Percentiles rank a stretch among this genome's conserved stretches.
phyloP scores from a whole-genome alignment of 352 stramenopile species.

The Phytopythium mirpurense region DNA sequence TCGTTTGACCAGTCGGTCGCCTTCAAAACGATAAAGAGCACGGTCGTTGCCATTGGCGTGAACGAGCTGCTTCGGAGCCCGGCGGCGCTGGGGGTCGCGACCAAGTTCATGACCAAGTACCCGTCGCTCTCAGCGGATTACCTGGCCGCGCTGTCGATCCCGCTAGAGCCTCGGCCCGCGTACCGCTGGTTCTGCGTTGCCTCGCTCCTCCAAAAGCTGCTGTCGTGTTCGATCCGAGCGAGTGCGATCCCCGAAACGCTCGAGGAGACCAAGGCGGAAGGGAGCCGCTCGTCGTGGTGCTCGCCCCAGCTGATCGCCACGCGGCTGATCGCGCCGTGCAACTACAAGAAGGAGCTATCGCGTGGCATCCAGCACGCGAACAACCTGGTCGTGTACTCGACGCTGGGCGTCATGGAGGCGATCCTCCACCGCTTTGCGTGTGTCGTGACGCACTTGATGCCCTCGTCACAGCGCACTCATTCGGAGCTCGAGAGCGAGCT shows the following conservation, averaged over 20 bases:
- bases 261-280: not conserved
- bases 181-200: slow-evolving; percentile 79
- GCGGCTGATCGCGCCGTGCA: slow-evolving; percentile 62
- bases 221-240: slow-evolving; percentile 45
- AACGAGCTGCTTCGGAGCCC: slow-evolving; percentile 54
- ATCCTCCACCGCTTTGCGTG: slow-evolving; percentile 50
- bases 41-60: slow-evolving; percentile 53
- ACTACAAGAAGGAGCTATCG: slow-evolving; percentile 74
- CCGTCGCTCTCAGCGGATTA: slow-evolving; percentile 59
- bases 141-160: slow-evolving; percentile 42
- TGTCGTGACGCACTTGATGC: slow-evolving; percentile 20
- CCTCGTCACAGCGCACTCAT: slow-evolving; percentile 7
- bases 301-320: slow-evolving; percentile 45
- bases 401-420: slow-evolving; percentile 60
- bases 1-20: slow-evolving; percentile 41
- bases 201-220: slow-evolving; percentile 63
- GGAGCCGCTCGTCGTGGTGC: slow-evolving; percentile 22
- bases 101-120: slow-evolving; percentile 53
- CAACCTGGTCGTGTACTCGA: slow-evolving; percentile 69
- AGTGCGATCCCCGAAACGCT: not conserved
- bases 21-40: slow-evolving; percentile 61
- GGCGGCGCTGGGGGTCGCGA: slow-evolving; percentile 48
- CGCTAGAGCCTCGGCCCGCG: slow-evolving; percentile 65
- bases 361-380: slow-evolving; percentile 74
- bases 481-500: slow-evolving; percentile 59